Conservation (phyloP, 805 yeast genomes). For the Clavispora phyllophila region DNA sequence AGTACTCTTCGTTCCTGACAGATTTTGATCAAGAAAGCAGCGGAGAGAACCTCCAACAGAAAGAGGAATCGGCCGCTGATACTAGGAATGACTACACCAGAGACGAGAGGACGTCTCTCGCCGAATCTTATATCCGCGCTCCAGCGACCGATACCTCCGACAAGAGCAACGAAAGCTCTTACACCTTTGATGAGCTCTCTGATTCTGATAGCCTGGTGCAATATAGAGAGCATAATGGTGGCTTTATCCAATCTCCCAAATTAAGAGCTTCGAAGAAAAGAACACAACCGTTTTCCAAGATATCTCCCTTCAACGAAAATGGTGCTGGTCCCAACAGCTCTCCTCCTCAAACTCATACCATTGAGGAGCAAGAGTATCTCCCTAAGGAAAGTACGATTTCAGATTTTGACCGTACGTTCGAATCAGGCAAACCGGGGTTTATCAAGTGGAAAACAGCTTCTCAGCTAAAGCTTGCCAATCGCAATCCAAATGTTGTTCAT, state of each 20-base stretch:
- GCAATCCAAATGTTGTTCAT: background rate
- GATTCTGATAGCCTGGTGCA: slow-evolving; percentile 8
- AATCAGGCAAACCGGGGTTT: slow-evolving; percentile 7
- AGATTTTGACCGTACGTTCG: background rate
- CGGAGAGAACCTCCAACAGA: background rate
- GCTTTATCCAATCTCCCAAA: background rate
- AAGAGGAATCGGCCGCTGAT: background rate
- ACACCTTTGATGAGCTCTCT: slow-evolving; percentile 29
- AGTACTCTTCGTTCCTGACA: slow-evolving; percentile 30
- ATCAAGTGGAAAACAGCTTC: slow-evolving; percentile 37
- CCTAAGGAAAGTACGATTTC: background rate
- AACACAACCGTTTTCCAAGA: background rate
- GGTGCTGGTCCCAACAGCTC: background rate
- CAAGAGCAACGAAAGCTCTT: slow-evolving; percentile 18
- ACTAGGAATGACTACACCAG: slow-evolving; percentile 9
- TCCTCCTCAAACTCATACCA: background rate
- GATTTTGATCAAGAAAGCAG: slow-evolving; percentile 20
- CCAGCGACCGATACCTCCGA: background rate
- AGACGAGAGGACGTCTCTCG: slow-evolving; percentile 5
- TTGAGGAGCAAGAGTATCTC: background rate
- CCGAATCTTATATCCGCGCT: background rate
- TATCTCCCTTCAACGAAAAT: background rate
- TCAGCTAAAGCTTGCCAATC: slow-evolving; percentile 23
- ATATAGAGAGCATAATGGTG: background rate
- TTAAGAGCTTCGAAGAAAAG: background rate